Conservation (phyloP, 345 rosid genomes). For the Cardamine resedifolia region DNA sequence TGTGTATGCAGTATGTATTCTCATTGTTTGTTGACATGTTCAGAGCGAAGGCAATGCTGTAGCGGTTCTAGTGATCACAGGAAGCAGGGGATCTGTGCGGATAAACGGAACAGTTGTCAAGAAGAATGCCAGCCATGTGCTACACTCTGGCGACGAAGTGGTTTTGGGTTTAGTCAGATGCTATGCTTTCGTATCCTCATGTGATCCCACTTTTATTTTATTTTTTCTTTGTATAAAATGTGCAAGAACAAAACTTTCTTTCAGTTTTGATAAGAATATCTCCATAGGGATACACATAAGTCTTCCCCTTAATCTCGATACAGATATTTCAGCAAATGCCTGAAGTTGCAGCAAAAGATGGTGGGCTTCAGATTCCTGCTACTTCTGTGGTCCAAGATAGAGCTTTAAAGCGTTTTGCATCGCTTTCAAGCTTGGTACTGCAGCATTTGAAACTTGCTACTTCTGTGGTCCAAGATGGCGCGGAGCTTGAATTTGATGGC, state of each 20-base stretch:
- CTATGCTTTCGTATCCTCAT: constrained; percentile 88
- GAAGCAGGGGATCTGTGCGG: constrained; percentile 69
- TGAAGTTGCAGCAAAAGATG: constrained; percentile 56
- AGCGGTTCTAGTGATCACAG: constrained; percentile 68
- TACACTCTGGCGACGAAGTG: constrained; percentile 81
- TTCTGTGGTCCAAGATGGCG: constrained; percentile 51
- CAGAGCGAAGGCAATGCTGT: constrained; percentile 65
- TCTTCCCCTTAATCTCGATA: neutral
- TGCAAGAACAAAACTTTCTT: neutral
- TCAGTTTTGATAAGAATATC: neutral
- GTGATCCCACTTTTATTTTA: neutral
- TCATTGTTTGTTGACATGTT: constrained; percentile 75
- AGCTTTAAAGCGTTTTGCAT: constrained; percentile 40
- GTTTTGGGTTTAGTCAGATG: constrained; percentile 57
- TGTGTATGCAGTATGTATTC: constrained; percentile 63
- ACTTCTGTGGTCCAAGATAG: too few relatives aligned
- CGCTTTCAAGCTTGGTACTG: constrained; percentile 59
- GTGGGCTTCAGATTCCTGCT: constrained; percentile 48
- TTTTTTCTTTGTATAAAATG: neutral
- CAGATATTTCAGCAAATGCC: constrained; percentile 76
- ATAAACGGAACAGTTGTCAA: constrained; percentile 57
- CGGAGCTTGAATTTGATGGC: constrained; percentile 55
- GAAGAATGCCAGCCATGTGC: constrained; percentile 44
- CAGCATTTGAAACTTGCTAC: constrained; percentile 48
- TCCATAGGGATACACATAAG: constrained; percentile 13